A percentile compares a stretch with the other conserved stretches of the same genome.
phyloP scores from a whole-genome alignment of 371 early-diverging fungal genomes.

The Mortierella sp. region DNA sequence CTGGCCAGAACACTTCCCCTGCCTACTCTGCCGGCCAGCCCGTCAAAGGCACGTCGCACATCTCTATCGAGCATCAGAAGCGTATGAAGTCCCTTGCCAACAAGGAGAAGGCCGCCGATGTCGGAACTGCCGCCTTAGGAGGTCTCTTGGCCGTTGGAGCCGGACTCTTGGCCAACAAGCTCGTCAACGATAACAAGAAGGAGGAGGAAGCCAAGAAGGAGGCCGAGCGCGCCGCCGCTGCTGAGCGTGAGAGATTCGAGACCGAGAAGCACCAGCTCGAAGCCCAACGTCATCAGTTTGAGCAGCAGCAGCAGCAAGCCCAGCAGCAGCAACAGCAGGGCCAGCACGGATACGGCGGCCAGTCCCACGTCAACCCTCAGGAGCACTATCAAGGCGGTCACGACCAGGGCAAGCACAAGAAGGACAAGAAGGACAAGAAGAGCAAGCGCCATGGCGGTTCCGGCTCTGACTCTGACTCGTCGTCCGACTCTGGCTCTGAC shows the following conservation, averaged over 20 bases:
- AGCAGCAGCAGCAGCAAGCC: constrained; percentile 33
- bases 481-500: constrained; percentile 36
- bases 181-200: constrained; percentile 60
- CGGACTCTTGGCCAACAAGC: constrained; percentile 67
- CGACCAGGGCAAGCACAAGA: constrained; percentile 17
- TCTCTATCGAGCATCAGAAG: constrained; percentile 63
- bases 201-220: constrained; percentile 50
- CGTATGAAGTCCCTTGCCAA: constrained; percentile 66
- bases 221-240: constrained; percentile 52
- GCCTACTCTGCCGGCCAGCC: constrained; percentile 41
- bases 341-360: not conserved
- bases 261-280: constrained; percentile 54
- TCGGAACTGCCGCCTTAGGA: constrained; percentile 63
- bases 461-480: constrained; percentile 26
- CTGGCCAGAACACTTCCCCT: constrained; percentile 56
- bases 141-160: constrained; percentile 67
- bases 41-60: constrained; percentile 25
- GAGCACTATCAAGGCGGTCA: constrained; percentile 8
- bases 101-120: constrained; percentile 63
- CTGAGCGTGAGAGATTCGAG: constrained; percentile 57
- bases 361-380: not conserved
- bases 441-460: constrained; percentile 40
- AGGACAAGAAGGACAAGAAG: constrained; percentile 35
- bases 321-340: constrained; percentile 18
- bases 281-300: constrained; percentile 35